Base-by-base conservation (phyloP, 352 stramenopile species). In the Pythium dissimile region DNA sequence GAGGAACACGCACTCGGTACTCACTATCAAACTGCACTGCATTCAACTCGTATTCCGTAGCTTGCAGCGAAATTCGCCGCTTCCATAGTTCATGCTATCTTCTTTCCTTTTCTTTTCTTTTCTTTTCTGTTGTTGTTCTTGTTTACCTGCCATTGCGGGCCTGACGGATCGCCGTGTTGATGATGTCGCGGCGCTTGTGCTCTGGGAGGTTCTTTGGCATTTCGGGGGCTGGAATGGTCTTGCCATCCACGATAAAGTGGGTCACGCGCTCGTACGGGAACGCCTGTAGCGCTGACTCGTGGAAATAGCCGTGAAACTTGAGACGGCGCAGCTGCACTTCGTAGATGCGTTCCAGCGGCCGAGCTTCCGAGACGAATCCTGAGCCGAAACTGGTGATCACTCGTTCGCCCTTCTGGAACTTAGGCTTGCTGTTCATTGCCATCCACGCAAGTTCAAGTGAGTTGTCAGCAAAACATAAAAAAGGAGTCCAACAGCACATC, bases 201-300 rank as follows among this genome's bases (percentile, higher is more conserved):
- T 88, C 78, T 13, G 72, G 78, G 0, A 77, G 67, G 58, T 88
- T 81, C 58, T 76, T 83, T 3, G 78, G 81, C 60, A 91, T 83
- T 31, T 85, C 70, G 0, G 79, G 81, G 16, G 78, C 77, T 21
- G 67, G 77, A 43, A 88, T 80, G 34, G 79, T 87, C 28, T 75
- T 76, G 37, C 81, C 81, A 34, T 91, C 80, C 38, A 94, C 80
- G n/a, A 92, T 80, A 55, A 94, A 85, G 43, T 94, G 84, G 47
- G 84, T 92, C 26, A 91, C 84, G 34, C 80, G 79, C 30, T 94
- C 81, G 38, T 94, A 94, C n/a, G 84, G 84, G 64, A 94, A 94
- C 20, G 69, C 59, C 45, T 66, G 54, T 27, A 94, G 52, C 26
- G 65, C 75, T 9, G 69, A 58, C 46, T 94, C 84, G 70, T 92